phyloP scores from a whole-genome alignment of 2,329 filamentous ascomycete species.

The Fusarium temperatum region DNA sequence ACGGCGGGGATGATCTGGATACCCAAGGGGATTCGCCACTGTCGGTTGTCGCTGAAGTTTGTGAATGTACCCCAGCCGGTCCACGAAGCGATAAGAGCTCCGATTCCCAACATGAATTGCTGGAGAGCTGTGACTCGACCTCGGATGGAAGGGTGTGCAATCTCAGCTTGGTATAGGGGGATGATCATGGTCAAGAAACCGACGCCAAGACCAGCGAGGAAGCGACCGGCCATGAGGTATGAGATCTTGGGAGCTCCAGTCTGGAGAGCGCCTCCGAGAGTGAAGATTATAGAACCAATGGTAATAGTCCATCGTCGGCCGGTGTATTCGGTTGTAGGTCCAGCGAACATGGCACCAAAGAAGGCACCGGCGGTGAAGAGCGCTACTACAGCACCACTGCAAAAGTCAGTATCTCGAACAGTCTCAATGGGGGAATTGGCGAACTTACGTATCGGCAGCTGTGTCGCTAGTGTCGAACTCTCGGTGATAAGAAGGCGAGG shows the following conservation, averaged over 20 bases:
- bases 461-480: slow-evolving; percentile 44
- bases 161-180: slow-evolving; percentile 79
- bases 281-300: slow-evolving; percentile 75
- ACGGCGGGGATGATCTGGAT: slow-evolving; percentile 76
- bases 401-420: neutral
- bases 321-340: slow-evolving; percentile 66
- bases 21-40: slow-evolving; percentile 60
- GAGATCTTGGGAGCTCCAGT: slow-evolving; percentile 67
- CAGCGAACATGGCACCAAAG: slow-evolving; percentile 72
- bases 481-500: slow-evolving; percentile 46
- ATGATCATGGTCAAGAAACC: slow-evolving; percentile 53
- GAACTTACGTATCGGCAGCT: slow-evolving; percentile 46
- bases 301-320: slow-evolving; percentile 78
- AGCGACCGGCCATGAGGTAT: slow-evolving; percentile 76
- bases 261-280: slow-evolving; percentile 76
- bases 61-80: slow-evolving; percentile 69
- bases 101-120: slow-evolving; percentile 85
- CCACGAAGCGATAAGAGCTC: slow-evolving; percentile 77
- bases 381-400: slow-evolving; percentile 60
- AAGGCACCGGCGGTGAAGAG: slow-evolving; percentile 83
- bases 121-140: slow-evolving; percentile 79
- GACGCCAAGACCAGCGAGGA: slow-evolving; percentile 69
- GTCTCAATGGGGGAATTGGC: fast-evolving
- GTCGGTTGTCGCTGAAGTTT: slow-evolving; percentile 42
- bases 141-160: slow-evolving; percentile 80